phyloP scores from a whole-genome alignment of 345 rosid genomes.

The Eucalyptus regnans region DNA sequence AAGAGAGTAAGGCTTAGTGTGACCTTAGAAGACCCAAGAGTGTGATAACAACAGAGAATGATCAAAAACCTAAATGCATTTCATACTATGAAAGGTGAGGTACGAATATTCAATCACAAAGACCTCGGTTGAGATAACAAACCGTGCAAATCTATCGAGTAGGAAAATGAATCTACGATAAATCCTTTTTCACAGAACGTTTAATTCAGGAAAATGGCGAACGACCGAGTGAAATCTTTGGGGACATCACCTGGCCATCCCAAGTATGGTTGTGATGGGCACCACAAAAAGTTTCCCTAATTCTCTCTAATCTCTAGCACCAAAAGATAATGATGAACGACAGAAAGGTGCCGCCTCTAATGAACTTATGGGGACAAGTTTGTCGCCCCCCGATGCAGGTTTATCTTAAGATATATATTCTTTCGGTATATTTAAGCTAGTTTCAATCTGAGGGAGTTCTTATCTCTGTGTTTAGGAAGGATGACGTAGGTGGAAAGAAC shows the following conservation, averaged over 20 bases:
- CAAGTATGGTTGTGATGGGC: neutral
- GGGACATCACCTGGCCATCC: neutral
- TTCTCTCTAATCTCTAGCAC: neutral
- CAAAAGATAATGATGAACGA: neutral
- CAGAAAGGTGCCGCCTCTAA: neutral
- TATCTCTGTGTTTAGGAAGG: neutral
- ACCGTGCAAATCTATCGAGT: fast-evolving
- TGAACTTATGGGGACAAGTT: neutral
- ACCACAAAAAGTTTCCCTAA: neutral
- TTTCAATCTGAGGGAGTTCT: neutral
- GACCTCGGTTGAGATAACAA: neutral
- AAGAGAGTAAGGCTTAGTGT: neutral
- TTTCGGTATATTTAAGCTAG: neutral
- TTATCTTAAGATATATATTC: neutral
- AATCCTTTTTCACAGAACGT: too few species aligned
- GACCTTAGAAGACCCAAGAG: neutral
- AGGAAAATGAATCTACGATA: neutral
- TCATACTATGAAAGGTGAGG: neutral
- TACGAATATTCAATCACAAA: neutral
- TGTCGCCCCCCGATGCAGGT: neutral
- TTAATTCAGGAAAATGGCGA: neutral
- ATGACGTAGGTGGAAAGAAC: neutral
- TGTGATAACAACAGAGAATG: neutral
- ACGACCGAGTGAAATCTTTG: neutral
- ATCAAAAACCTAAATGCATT: neutral